Conservation (phyloP, 306 rosid genomes). For the Purshia tridentata region DNA sequence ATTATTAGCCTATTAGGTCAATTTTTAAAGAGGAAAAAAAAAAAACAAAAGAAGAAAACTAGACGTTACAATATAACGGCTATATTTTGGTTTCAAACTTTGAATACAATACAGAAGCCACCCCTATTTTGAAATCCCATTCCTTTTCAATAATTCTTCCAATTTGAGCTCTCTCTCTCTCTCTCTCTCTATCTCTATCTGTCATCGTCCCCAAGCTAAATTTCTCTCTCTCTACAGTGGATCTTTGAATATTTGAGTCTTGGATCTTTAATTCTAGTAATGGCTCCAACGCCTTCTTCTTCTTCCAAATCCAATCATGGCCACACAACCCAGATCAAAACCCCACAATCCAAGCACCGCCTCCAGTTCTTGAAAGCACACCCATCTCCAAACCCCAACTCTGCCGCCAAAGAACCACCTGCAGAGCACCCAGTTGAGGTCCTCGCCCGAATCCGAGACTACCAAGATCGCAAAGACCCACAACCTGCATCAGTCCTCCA, state of each 20-base stretch:
- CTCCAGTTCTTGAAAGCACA: conserved; percentile 60
- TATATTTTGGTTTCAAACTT: conserved; percentile 43
- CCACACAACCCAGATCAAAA: conserved; percentile 49
- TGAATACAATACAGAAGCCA: conserved; percentile 15
- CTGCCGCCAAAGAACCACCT: conserved; percentile 45
- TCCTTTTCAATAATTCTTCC: neutral
- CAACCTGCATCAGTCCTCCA: conserved; percentile 60
- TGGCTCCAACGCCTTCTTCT: conserved; percentile 97
- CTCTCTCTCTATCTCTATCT: conserved; percentile 12
- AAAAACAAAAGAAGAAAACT: neutral
- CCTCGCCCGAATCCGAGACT: conserved; percentile 84
- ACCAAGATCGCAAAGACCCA: conserved; percentile 72
- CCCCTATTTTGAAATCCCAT: conserved; percentile 21
- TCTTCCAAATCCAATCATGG: conserved; percentile 59
- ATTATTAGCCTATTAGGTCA: neutral
- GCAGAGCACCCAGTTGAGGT: conserved; percentile 91
- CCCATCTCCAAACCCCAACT: conserved; percentile 61
- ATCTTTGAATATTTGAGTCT: neutral
- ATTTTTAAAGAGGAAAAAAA: neutral
- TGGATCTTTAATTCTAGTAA: conserved; percentile 40
- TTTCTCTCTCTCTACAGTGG: neutral
- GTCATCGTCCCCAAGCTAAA: neutral
- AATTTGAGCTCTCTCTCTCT: conserved; percentile 16
- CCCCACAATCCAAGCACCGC: conserved; percentile 86
- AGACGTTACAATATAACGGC: conserved; percentile 83